Evolutionary conservation across 495 filamentous ascomycete species (phyloP).

Genomic region (Talaromyces borbonicus): DNA sequence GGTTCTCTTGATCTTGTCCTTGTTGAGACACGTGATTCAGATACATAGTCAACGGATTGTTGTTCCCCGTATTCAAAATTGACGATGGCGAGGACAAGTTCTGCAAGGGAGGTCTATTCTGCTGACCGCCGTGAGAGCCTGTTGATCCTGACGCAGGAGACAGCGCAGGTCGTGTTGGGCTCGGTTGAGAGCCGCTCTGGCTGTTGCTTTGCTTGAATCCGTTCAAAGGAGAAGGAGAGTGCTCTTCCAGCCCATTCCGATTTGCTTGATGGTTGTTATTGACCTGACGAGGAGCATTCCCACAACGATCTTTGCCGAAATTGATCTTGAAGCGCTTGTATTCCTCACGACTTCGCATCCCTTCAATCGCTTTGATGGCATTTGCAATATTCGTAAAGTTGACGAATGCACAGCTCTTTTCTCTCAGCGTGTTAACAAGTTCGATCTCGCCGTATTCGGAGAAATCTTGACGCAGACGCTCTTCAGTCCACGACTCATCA

Average conservation of each 20-base stretch:
- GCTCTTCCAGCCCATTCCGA: constrained; percentile 41
- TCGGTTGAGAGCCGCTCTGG: constrained; percentile 57
- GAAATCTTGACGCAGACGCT: constrained; percentile 91
- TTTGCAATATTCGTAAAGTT: constrained; percentile 99
- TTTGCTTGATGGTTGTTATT: constrained; percentile 48
- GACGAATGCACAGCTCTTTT: constrained; percentile 99
- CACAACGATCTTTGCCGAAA: constrained; percentile 97
- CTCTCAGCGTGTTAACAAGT: constrained; percentile 87
- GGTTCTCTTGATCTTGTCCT: constrained; percentile 51
- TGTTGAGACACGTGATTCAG: constrained; percentile 78
- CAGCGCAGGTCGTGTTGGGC: constrained; percentile 51
- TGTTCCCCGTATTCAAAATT: constrained; percentile 66
- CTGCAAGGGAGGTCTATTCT: constrained; percentile 40
- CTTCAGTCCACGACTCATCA: constrained; percentile 94
- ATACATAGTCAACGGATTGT: constrained; percentile 93
- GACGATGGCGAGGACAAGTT: constrained; percentile 51
- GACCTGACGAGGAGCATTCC: constrained; percentile 87
- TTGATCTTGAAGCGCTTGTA: constrained; percentile 99
- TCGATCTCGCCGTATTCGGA: constrained; percentile 98
- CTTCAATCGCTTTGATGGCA: constrained; percentile 98
- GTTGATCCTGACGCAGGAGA: constrained; percentile 49
- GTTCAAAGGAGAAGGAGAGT: constrained; percentile 51
- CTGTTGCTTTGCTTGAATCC: constrained; percentile 41
- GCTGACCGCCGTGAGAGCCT: constrained; percentile 42
- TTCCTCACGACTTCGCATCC: constrained; percentile 85